Percentiles rank a stretch among this genome's conserved stretches.
These are phyloP conservation scores for Achaetomiella virescens DNA, from an alignment of 495 filamentous ascomycete species.

Conservation along the genomic window DNA sequence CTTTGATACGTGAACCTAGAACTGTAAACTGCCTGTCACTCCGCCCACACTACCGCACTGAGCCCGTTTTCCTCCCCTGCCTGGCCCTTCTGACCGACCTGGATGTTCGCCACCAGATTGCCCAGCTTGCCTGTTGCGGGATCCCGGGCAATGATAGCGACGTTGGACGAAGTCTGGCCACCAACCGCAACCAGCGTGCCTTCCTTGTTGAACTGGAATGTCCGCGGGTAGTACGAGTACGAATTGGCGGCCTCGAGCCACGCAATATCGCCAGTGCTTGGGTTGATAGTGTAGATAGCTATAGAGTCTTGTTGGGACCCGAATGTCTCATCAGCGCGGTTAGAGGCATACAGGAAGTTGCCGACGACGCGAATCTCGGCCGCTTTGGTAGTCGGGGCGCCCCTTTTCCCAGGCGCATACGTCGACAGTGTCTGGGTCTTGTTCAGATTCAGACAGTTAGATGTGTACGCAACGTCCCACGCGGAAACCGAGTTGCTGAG, in stretches of 20 bases:
- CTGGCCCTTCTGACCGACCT: slow-evolving; percentile 35
- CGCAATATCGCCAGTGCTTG: slow-evolving; percentile 28
- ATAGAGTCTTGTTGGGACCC: slow-evolving; percentile 36
- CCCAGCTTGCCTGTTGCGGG: slow-evolving; percentile 49
- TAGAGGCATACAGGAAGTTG: slow-evolving; percentile 39
- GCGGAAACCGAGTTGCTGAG: slow-evolving; percentile 42
- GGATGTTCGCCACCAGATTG: slow-evolving; percentile 37
- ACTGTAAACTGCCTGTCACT: slow-evolving; percentile 27
- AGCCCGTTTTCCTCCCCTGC: slow-evolving; percentile 43
- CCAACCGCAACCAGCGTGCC: slow-evolving; percentile 59
- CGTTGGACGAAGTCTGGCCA: slow-evolving; percentile 54
- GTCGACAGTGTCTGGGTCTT: slow-evolving; percentile 35
- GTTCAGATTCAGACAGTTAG: slow-evolving; percentile 29
- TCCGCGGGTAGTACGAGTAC: slow-evolving; percentile 46
- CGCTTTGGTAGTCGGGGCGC: slow-evolving; percentile 36
- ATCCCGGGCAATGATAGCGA: slow-evolving; percentile 56
- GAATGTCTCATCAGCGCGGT: slow-evolving; percentile 41
- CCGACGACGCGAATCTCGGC: slow-evolving; percentile 38
- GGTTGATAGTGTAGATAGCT: slow-evolving; percentile 32
- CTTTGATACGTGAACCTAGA: too few species aligned
- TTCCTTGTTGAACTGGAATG: slow-evolving; percentile 56
- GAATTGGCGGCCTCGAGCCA: slow-evolving; percentile 37
- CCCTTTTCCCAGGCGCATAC: slow-evolving; percentile 28
- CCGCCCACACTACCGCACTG: slow-evolving; percentile 41
- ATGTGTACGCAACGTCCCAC: slow-evolving; percentile 34